phyloP scores from a whole-genome alignment of 345 rosid species.

The Eucalyptus polyanthemos region DNA sequence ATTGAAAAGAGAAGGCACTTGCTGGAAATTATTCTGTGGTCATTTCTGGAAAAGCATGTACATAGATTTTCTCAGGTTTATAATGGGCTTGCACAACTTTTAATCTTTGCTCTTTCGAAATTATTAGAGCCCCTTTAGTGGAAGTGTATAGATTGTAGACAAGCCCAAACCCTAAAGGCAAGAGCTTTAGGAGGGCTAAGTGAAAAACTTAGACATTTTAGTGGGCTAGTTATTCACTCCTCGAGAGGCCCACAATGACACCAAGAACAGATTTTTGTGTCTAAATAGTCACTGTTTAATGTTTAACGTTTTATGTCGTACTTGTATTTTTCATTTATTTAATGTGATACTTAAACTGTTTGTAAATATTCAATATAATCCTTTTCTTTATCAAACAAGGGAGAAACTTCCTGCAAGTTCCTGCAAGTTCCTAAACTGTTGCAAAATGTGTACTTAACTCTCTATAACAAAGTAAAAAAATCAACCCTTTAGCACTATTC shows the following conservation, averaged over 20 bases:
- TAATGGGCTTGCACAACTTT: background rate
- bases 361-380: rapidly evolving
- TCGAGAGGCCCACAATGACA: background rate
- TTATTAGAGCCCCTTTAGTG: background rate
- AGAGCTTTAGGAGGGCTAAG: background rate
- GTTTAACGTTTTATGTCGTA: background rate
- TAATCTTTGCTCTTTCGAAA: background rate
- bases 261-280: background rate
- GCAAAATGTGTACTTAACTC: background rate
- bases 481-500: background rate
- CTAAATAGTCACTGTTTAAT: background rate
- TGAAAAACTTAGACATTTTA: background rate
- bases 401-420: background rate
- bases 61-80: background rate
- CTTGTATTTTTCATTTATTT: background rate
- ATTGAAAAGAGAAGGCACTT: background rate
- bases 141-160: background rate
- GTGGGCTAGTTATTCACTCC: background rate
- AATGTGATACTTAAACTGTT: background rate
- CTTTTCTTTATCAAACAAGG: background rate
- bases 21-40: background rate
- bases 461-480: background rate
- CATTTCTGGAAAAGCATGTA: background rate
- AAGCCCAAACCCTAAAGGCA: background rate
- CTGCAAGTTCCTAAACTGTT: background rate